A percentile compares a stretch with the other conserved stretches of the same genome.
Evolutionary conservation across 257 asterid genomes (phyloP).

Genomic region (Solanum neorickii): DNA sequence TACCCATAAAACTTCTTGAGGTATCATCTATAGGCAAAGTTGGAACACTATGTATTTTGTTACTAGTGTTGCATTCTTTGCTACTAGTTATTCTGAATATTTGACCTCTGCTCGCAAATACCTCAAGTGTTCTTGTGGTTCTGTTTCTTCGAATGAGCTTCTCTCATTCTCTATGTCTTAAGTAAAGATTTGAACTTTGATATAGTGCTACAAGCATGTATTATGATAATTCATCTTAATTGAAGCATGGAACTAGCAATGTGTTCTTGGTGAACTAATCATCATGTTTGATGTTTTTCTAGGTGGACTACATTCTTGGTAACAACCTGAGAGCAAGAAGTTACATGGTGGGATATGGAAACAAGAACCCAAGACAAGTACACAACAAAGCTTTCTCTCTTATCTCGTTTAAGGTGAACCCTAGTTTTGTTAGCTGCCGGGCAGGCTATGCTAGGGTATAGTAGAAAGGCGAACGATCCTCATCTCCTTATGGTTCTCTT

Average conservation of each 20-base stretch:
- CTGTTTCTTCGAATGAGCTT: constrained; percentile 52
- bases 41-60: too few relatives aligned
- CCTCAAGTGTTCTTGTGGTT: constrained; percentile 54
- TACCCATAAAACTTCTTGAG: too few relatives aligned
- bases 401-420: constrained; percentile 60
- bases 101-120: too few relatives aligned
- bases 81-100: too few relatives aligned
- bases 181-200: constrained; percentile 17
- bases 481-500: constrained; percentile 78
- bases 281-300: not conserved
- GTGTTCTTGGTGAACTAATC: not conserved
- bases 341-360: constrained; percentile 96
- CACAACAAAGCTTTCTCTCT: constrained; percentile 93
- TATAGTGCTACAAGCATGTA: too few relatives aligned
- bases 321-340: constrained; percentile 97
- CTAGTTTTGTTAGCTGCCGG: constrained; percentile 64
- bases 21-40: too few relatives aligned
- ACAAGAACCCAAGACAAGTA: constrained; percentile 71
- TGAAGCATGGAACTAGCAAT: not conserved
- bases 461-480: constrained; percentile 72
- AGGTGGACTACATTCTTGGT: constrained; percentile 96
- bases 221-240: too few relatives aligned
- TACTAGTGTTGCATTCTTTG: too few relatives aligned
- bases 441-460: constrained; percentile 95
- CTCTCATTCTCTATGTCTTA: constrained; percentile 79